These are phyloP conservation scores for Cyclotella atomus DNA, from an alignment of 108 stramenopile species.

Conservation along the genomic window DNA sequence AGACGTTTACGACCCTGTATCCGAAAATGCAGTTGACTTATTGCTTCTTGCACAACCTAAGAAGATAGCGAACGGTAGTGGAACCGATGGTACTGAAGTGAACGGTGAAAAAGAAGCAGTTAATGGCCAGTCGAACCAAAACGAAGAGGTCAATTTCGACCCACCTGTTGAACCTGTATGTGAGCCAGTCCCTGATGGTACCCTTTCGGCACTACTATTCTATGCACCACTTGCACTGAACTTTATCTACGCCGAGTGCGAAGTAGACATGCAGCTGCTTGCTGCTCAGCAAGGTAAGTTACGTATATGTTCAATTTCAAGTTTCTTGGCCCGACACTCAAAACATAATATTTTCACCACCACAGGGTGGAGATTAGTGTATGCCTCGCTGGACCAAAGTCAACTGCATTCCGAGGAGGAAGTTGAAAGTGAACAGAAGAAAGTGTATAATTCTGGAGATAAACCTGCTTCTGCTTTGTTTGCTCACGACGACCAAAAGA, in stretches of 20 bases:
- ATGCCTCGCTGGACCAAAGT: slow-evolving; percentile 79
- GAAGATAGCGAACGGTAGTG: not conserved
- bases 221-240: slow-evolving; percentile 92
- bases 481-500: slow-evolving; percentile 70
- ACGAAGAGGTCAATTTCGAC: not conserved
- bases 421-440: slow-evolving; percentile 27
- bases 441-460: slow-evolving; percentile 41
- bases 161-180: slow-evolving; percentile 69
- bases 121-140: no score
- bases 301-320: no score
- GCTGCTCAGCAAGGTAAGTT: slow-evolving; percentile 74
- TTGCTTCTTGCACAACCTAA: slow-evolving; percentile 23
- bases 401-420: slow-evolving; percentile 46
- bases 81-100: not conserved
- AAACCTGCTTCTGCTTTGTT: slow-evolving; percentile 80
- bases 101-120: no score
- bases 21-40: slow-evolving; percentile 38
- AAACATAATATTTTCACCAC: not conserved
- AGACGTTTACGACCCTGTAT: slow-evolving; percentile 48
- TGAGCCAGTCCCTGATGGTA: slow-evolving; percentile 64
- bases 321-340: not conserved
- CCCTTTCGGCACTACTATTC: slow-evolving; percentile 68
- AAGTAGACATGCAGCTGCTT: slow-evolving; percentile 93
- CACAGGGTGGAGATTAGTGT: slow-evolving; percentile 79
- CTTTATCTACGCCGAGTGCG: slow-evolving; percentile 86